Evolutionary conservation across 768 basidiomycete genomes (phyloP).

Genomic region (Lentinula edodes): DNA sequence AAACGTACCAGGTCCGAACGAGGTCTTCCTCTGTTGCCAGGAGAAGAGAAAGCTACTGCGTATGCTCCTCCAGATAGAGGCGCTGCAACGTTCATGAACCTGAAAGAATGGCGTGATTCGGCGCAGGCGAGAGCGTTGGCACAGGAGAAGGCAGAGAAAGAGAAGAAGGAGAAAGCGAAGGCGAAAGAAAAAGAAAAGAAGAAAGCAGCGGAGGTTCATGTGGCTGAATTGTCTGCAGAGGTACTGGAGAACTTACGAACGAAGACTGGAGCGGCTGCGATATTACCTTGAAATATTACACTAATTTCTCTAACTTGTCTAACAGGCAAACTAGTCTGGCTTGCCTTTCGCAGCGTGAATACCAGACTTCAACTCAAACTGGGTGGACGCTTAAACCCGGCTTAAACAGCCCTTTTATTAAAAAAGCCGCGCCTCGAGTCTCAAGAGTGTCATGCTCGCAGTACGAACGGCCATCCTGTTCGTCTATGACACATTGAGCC

Average conservation of each 20-base stretch:
- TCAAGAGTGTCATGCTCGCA: too few species aligned
- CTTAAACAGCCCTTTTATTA: too few species aligned
- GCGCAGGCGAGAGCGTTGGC: not conserved
- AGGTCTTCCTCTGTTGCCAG: slow-evolving; percentile 45
- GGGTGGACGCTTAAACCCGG: too few species aligned
- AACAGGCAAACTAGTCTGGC: not conserved
- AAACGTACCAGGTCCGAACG: slow-evolving; percentile 39
- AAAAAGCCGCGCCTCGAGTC: too few species aligned
- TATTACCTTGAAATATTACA: not conserved
- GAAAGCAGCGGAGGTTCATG: slow-evolving; percentile 45
- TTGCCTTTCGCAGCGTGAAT: too few species aligned
- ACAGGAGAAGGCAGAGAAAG: not conserved
- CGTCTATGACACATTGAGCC: too few species aligned
- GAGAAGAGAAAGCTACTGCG: slow-evolving; percentile 23
- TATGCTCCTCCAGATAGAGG: not conserved
- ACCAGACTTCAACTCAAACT: too few species aligned
- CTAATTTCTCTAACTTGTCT: not conserved
- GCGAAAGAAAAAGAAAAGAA: slow-evolving; percentile 87
- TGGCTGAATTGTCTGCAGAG: not conserved
- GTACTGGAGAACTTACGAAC: not conserved
- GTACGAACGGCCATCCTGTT: too few species aligned
- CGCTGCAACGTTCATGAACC: not conserved
- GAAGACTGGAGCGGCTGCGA: slow-evolving; percentile 5
- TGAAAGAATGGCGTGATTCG: not conserved
- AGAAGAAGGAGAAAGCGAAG: slow-evolving; percentile 84